Base-by-base conservation (phyloP, 495 filamentous ascomycete species). In the Daldinia caldariorum region DNA sequence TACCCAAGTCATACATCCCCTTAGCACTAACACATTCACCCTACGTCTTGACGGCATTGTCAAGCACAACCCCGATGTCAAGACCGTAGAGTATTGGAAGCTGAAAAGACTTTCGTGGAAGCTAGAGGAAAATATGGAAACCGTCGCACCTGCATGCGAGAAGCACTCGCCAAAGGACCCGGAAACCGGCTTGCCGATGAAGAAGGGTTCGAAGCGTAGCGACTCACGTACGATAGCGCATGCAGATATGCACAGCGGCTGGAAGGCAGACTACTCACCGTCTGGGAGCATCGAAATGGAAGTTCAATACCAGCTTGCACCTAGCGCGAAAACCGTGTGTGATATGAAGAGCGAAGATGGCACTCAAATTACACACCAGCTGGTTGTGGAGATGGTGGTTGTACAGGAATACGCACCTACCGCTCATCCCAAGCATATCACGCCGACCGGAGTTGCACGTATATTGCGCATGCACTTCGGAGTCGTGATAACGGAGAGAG, bases 401-500 rank as follows among this genome's bases (percentile, higher is more conserved):
- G 89, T 90, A 0, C 94, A 98, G 78, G 96, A 99, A 76, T 94
- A 91, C 82, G 90, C 87, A 16, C 87, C 90, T 4, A 85, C 89
- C 70, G 88, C 87, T 75, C 89, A 88, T 76, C 89, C 86, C 8
- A 83, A 85, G 64, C 82, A 92, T 47, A 86, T 91, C 26, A 93
- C 92, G 0, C 94, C 94, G 4, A 97, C 95, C 0, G 95, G 95
- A 35, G 89, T 92, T 2, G 95, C 95, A 0, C 88, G 95, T 51
- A 94, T 99, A 31, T 82, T 99, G 45, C 88, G 94, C 61, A 97
- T 96, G 90, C 93, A 97, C 74, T 97, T 97, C 84, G 85, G 86
- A 67, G 80, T 93, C 37, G 81, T 87, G 38, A 83, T 97, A 57
- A 97, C 94, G 1, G 91, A 97, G 77, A 86, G 94, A 38, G 86